phyloP scores from a whole-genome alignment of 306 rosid genomes.

The Rosa chinensis region DNA sequence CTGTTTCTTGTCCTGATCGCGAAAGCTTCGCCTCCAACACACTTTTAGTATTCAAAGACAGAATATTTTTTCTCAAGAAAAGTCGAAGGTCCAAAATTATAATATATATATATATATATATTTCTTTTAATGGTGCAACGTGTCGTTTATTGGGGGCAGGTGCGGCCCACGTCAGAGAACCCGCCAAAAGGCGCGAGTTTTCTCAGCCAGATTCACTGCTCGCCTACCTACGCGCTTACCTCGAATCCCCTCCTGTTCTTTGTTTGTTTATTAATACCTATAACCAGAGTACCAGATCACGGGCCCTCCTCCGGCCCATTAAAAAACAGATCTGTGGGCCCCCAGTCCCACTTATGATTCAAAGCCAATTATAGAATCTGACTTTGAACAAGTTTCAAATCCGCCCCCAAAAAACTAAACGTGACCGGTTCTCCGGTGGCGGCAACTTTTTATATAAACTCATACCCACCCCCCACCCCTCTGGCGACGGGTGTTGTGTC shows the following conservation, averaged over 20 bases:
- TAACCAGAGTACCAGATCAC: not conserved
- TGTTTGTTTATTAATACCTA: not conserved
- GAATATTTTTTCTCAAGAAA: not conserved
- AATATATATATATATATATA: too few species aligned
- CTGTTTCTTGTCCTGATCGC: not conserved
- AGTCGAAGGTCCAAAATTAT: not conserved
- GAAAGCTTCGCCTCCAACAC: not conserved
- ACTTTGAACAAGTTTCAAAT: slow-evolving; percentile 25
- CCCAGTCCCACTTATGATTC: slow-evolving; percentile 28
- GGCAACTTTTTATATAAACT: slow-evolving; percentile 26
- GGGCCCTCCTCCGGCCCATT: slow-evolving; percentile 13
- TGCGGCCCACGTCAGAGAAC: slow-evolving; percentile 12
- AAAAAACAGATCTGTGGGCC: slow-evolving; percentile 31
- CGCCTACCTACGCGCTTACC: not conserved
- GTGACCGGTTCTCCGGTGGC: slow-evolving; percentile 31
- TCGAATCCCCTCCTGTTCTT: not conserved
- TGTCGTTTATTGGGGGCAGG: not conserved
- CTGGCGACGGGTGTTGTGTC: not conserved
- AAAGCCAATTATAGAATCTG: slow-evolving; percentile 23
- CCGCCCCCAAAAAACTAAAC: slow-evolving; percentile 15
- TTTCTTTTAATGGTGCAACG: not conserved
- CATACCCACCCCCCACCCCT: not conserved
- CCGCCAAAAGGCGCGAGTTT: slow-evolving; percentile 1
- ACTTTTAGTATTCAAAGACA: not conserved
- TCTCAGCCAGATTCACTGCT: not conserved